Percentiles rank a stretch among this genome's conserved stretches.
Evolutionary conservation across 1,284 basidiomycete species (phyloP).

Genomic region (Leccinum colubrinum): DNA sequence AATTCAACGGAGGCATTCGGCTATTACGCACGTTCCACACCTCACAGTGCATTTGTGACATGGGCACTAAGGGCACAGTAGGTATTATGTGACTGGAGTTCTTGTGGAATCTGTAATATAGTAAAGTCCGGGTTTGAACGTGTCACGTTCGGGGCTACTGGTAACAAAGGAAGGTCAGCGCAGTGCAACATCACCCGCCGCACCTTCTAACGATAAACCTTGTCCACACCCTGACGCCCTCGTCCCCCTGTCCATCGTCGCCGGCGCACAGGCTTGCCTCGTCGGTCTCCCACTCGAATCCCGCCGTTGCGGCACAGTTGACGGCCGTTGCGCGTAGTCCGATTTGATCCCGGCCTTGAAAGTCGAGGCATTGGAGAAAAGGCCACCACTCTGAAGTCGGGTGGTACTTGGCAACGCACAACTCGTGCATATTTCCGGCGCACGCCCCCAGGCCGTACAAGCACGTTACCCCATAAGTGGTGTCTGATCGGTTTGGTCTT

Average conservation of each 20-base stretch:
- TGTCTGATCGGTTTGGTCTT: constrained; percentile 64
- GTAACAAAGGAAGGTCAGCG: constrained; percentile 51
- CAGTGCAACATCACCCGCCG: not conserved
- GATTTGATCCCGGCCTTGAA: constrained; percentile 59
- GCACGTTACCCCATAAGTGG: constrained; percentile 72
- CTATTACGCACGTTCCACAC: constrained; percentile 58
- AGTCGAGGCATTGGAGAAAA: constrained; percentile 77
- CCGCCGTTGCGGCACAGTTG: constrained; percentile 60
- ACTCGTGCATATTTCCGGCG: constrained; percentile 83
- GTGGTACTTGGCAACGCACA: constrained; percentile 69
- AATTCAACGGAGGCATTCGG: constrained; percentile 31
- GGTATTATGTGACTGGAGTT: constrained; percentile 50
- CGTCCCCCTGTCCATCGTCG: constrained; percentile 53
- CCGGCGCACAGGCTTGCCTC: constrained; percentile 58
- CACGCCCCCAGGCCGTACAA: constrained; percentile 80
- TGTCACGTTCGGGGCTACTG: constrained; percentile 51
- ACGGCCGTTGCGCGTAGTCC: constrained; percentile 65
- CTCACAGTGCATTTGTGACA: constrained; percentile 62
- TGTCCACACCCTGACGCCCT: constrained; percentile 45
- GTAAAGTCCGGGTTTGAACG: constrained; percentile 52
- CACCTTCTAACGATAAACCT: constrained; percentile 3
- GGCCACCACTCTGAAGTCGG: constrained; percentile 63
- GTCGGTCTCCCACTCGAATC: constrained; percentile 69
- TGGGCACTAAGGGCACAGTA: constrained; percentile 47
- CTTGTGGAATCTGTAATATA: constrained; percentile 61